These are phyloP conservation scores for Colletotrichum lentis DNA, from an alignment of 2,329 filamentous ascomycete genomes.

Conservation along the genomic window DNA sequence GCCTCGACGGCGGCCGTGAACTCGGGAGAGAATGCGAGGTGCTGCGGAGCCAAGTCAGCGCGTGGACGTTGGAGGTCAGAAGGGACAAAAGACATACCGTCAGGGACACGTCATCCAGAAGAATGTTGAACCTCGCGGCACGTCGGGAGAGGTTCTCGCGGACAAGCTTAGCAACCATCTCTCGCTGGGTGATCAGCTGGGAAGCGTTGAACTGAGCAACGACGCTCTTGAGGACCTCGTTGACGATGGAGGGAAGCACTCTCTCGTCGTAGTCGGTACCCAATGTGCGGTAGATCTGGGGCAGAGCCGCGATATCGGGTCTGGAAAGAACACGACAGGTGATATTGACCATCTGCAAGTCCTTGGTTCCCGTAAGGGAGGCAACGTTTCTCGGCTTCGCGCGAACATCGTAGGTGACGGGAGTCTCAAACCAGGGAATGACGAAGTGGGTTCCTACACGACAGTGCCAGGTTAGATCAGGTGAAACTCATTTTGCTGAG, in stretches of 20 bases:
- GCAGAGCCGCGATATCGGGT: slow-evolving; percentile 85
- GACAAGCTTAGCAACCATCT: slow-evolving; percentile 91
- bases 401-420: slow-evolving; percentile 96
- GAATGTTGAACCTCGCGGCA: slow-evolving; percentile 95
- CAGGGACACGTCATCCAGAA: slow-evolving; percentile 95
- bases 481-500: background rate
- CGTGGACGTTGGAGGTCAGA: background rate
- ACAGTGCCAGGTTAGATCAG: background rate
- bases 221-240: slow-evolving; percentile 98
- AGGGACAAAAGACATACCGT: slow-evolving; percentile 68
- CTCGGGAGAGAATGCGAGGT: slow-evolving; percentile 76
- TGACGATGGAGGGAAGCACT: slow-evolving; percentile 95
- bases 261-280: slow-evolving; percentile 97
- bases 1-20: slow-evolving; percentile 78
- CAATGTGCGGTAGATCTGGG: slow-evolving; percentile 96
- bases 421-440: slow-evolving; percentile 97
- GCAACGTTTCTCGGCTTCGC: slow-evolving; percentile 96
- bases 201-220: slow-evolving; percentile 99
- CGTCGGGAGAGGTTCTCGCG: slow-evolving; percentile 90
- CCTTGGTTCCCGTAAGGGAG: slow-evolving; percentile 97
- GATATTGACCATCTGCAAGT: slow-evolving; percentile 99
- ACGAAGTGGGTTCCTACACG: slow-evolving; percentile 83
- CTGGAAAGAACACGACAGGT: slow-evolving; percentile 98
- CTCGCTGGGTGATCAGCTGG: slow-evolving; percentile 98
- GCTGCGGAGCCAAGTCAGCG: slow-evolving; percentile 54